These are phyloP conservation scores for Larix sibirica DNA, from an alignment of 83 land plant genomes.

Conservation along the genomic window DNA sequence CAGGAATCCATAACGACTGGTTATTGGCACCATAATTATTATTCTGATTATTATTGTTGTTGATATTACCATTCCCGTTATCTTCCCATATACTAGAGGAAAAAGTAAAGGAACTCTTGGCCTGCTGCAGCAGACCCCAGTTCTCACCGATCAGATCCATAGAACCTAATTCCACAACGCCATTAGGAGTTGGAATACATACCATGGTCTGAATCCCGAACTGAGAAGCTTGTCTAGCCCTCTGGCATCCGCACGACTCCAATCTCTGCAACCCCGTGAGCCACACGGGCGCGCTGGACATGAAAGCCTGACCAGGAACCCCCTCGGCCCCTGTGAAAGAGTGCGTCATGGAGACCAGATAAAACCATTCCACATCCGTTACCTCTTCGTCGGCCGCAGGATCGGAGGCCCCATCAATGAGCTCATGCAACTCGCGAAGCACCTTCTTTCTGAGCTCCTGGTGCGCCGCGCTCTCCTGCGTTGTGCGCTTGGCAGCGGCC, in stretches of 20 bases:
- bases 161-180: constrained; percentile 80
- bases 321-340: constrained; percentile 63
- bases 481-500: constrained; percentile 28
- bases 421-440: constrained; percentile 26
- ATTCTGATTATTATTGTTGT: neutral
- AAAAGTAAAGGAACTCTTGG: constrained; percentile 28
- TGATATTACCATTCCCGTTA: neutral
- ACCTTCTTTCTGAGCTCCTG: constrained; percentile 28
- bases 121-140: constrained; percentile 32
- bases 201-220: constrained; percentile 64
- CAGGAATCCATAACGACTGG: neutral
- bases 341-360: constrained; percentile 67
- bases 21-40: neutral
- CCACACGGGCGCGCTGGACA: constrained; percentile 51
- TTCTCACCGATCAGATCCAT: constrained; percentile 41
- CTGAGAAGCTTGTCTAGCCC: constrained; percentile 49
- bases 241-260: constrained; percentile 28
- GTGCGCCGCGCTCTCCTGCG: constrained; percentile 34
- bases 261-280: constrained; percentile 23
- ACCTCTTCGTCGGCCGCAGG: constrained; percentile 20
- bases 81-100: constrained; percentile 9
- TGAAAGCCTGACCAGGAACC: constrained; percentile 52
- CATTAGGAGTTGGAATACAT: constrained; percentile 58
- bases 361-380: constrained; percentile 50
- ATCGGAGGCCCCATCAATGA: constrained; percentile 30